Evolutionary conservation across 2,329 filamentous ascomycete species (phyloP), one percentile per base, ranked within the genome.

Genomic region (Diaporthe citrichinensis): DNA sequence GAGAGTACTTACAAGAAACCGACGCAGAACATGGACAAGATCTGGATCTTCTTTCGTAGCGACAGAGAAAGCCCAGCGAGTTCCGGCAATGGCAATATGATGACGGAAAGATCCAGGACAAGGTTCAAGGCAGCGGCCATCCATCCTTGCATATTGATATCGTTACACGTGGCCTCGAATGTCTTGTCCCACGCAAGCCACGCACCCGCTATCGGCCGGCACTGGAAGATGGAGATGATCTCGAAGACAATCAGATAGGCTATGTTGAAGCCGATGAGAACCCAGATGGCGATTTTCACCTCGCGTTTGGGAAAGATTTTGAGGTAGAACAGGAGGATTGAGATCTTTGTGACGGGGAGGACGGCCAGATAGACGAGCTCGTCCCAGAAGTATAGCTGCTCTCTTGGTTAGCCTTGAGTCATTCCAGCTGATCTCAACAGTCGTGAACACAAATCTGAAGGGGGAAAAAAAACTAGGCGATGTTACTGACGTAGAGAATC

Each of bases 311-410:
- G 81, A 68, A 84, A 84, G 57, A 85, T 79, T 49, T 81, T 80
- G 49, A 83, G 78, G 77, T 85, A 85, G 75, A 84, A 84, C 55
- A 82, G 80, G 14, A 85, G 79, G 51, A 85, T 83, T n/a, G 82
- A 84, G 23, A 84, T 79, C 74, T 84, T 84, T 20, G 81, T 82
- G 23, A 84, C 69, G 58, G 81, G 77, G 7, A 84, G 76, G 20
- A 79, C 77, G 4, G 79, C 77, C 39, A 81, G 79, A 58, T 82
- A 84, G 31, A 83, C 73, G 55, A 83, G 74, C 65, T 81, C 82
- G 69, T 81, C 80, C 73, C 77, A 81, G 67, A 76, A 81, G 73
- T 82, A 82, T 5, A 82, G 53, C 81, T 82, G 31, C 36, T 46
- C 49, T 44, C 20, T 44, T n/a, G 10, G 12, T 73, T 23, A 73